A percentile compares a stretch with the other conserved stretches of the same genome.
These are phyloP conservation scores for Penicillium polonicum DNA, from an alignment of 2,329 filamentous ascomycete genomes.

Conservation along the genomic window DNA sequence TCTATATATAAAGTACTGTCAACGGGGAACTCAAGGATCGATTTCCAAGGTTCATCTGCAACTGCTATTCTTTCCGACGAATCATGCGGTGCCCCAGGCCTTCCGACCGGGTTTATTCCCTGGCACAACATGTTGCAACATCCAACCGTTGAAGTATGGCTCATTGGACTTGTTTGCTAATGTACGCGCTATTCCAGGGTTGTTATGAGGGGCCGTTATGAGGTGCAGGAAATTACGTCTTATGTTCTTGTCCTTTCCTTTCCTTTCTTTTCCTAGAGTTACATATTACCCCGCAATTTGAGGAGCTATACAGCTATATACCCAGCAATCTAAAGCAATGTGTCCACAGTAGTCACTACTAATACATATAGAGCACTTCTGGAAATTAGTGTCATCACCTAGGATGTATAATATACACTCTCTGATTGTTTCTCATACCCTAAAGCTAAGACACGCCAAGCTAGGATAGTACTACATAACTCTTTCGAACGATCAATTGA, in stretches of 20 bases:
- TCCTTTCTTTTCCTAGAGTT: neutral
- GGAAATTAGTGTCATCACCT: neutral
- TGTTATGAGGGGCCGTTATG: neutral
- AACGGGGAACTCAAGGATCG: neutral
- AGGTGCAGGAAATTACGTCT: neutral
- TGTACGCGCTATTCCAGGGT: neutral
- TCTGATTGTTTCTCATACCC: neutral
- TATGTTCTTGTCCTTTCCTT: neutral
- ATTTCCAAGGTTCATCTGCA: neutral
- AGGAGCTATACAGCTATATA: neutral
- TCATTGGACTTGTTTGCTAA: neutral
- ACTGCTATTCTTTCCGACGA: conserved; percentile 1
- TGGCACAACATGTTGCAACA: neutral
- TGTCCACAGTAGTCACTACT: too few relatives aligned
- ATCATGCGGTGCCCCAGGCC: conserved; percentile 17
- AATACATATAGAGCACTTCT: too few relatives aligned
- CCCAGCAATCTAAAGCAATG: too few relatives aligned
- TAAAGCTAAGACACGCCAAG: neutral
- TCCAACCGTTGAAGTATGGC: neutral
- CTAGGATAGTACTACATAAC: neutral
- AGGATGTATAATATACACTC: neutral
- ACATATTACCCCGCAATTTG: neutral
- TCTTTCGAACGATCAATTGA: neutral
- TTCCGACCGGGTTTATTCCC: conserved; percentile 13
- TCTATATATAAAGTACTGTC: neutral